Percentiles rank a stretch among this genome's conserved stretches.
These are phyloP conservation scores for Diaporthe sp. DNA, from an alignment of 2,329 filamentous ascomycete species.

Conservation along the genomic window DNA sequence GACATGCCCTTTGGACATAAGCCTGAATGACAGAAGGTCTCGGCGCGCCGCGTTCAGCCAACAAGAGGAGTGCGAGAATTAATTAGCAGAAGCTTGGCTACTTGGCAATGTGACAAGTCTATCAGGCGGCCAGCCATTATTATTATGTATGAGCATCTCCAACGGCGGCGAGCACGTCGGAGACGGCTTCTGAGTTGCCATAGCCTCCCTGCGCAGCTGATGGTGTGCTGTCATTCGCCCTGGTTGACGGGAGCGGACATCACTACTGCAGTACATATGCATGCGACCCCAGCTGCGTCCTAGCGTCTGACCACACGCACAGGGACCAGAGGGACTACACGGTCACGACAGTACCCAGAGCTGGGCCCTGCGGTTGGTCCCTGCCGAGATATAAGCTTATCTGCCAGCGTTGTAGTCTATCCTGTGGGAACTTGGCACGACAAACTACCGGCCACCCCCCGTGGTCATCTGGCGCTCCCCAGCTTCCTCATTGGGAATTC, in stretches of 20 bases:
- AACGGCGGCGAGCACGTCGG: slow-evolving; percentile 21
- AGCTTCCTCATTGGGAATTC: slow-evolving; percentile 26
- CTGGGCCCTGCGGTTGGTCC: slow-evolving; percentile 16
- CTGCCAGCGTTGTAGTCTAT: slow-evolving; percentile 1
- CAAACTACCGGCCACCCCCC: slow-evolving; percentile 6
- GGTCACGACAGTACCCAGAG: no score
- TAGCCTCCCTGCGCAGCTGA: slow-evolving; percentile 2
- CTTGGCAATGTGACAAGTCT: slow-evolving; percentile 27
- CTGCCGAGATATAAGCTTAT: slow-evolving; percentile 32
- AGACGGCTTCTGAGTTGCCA: neutral
- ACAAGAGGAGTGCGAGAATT: neutral
- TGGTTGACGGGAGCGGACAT: neutral
- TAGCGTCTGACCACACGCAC: slow-evolving; percentile 1
- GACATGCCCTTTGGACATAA: slow-evolving; percentile 19
- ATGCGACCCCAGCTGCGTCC: slow-evolving; percentile 9
- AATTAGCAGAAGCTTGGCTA: slow-evolving; percentile 21
- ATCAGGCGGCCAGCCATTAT: slow-evolving; percentile 4
- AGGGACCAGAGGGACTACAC: no score
- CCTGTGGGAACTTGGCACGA: slow-evolving; percentile 3
- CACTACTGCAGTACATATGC: neutral
- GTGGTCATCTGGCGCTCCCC: slow-evolving; percentile 9
- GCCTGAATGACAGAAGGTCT: slow-evolving; percentile 20
- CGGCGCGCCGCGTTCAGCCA: slow-evolving; percentile 5
- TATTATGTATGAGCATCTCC: neutral
- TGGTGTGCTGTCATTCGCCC: slow-evolving; percentile 17